Percentiles rank a stretch among this genome's conserved stretches.
Conservation (phyloP, 305 asterid species). For the Fraxinus paxiana region DNA sequence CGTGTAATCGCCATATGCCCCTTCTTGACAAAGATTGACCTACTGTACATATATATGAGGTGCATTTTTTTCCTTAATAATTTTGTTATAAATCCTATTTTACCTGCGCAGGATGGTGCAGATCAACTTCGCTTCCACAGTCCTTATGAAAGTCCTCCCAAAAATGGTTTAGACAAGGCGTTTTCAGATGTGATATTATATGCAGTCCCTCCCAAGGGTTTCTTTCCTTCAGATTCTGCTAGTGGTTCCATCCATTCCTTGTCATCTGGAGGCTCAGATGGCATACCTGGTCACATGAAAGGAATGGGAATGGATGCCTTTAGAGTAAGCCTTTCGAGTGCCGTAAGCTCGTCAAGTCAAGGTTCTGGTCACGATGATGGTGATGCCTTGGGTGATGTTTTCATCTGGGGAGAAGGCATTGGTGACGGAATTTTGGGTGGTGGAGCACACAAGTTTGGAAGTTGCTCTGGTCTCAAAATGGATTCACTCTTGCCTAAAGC, state of each 20-base stretch:
- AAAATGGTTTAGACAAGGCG: conserved; percentile 56
- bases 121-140: conserved; percentile 64
- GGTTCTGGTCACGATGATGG: conserved; percentile 85
- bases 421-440: conserved; percentile 68
- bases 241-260: conserved; percentile 57
- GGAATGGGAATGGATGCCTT: conserved; percentile 63
- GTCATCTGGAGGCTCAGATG: conserved; percentile 68
- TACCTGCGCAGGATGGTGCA: conserved; percentile 46
- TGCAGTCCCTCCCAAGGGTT: conserved; percentile 62
- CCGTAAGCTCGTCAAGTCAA: conserved; percentile 80
- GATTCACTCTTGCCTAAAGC: conserved; percentile 69
- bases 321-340: conserved; percentile 83
- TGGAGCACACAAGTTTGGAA: conserved; percentile 51
- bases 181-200: conserved; percentile 61
- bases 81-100: conserved; percentile 20
- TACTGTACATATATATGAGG: conserved; percentile 9
- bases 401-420: conserved; percentile 74
- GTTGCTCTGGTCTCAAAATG: conserved; percentile 41
- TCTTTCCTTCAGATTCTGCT: conserved; percentile 68
- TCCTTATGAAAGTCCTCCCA: conserved; percentile 74
- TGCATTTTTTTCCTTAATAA: background rate
- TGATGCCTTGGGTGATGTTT: conserved; percentile 74
- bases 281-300: conserved; percentile 54
- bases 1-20: conserved; percentile 6
- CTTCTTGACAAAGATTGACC: conserved; percentile 16